Percentiles rank a stretch among this genome's conserved stretches.
Evolutionary conservation across 108 stramenopile genomes (phyloP).

Genomic region (Nannochloropsis granulata): DNA sequence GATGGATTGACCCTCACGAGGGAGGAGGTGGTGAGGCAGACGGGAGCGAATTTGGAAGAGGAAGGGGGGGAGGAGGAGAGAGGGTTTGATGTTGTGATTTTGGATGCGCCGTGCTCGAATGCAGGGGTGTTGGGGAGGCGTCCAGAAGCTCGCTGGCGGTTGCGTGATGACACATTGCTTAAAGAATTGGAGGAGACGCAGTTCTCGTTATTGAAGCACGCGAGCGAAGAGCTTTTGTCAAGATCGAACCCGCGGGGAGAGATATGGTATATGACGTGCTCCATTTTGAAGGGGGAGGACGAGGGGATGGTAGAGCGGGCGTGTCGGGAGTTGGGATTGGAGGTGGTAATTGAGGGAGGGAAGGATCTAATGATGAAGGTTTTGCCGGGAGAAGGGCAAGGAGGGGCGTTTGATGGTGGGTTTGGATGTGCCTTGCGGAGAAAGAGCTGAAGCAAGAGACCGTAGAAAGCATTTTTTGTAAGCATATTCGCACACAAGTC

Average conservation of each 20-base stretch:
- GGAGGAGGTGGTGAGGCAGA: background rate
- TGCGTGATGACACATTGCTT: background rate
- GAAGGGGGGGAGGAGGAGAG: background rate
- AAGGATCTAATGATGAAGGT: background rate
- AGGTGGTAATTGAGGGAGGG: background rate
- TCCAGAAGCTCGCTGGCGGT: background rate
- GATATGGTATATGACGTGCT: background rate
- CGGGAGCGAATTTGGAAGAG: background rate
- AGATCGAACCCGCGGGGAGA: background rate
- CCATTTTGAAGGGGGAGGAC: background rate
- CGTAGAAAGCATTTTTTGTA: background rate
- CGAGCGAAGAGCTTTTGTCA: background rate
- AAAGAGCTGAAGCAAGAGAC: background rate
- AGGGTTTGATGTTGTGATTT: background rate
- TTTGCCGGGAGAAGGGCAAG: background rate
- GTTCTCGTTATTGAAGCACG: background rate
- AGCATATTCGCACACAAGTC: too few species aligned
- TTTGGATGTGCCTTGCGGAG: background rate
- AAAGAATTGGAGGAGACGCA: background rate
- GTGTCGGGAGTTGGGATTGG: background rate
- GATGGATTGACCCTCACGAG: background rate
- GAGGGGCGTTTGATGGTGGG: background rate
- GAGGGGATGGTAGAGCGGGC: background rate
- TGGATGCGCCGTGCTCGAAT: background rate
- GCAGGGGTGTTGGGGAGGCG: background rate